Conservation (phyloP, 2,329 filamentous ascomycete genomes). For the Paraconiothyrium sp. region DNA sequence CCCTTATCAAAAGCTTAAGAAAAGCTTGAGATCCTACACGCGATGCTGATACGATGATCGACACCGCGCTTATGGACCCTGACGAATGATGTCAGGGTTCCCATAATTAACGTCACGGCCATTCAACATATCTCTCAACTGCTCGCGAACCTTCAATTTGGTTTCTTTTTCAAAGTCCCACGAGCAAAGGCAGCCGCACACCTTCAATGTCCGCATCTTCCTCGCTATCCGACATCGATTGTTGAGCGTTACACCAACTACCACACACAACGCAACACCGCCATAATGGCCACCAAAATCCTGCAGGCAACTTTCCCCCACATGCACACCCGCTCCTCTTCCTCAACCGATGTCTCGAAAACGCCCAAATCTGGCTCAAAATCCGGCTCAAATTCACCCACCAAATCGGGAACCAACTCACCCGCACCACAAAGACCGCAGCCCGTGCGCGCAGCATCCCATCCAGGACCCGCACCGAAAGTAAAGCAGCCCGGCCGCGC, state of each 20-base stretch:
- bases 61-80: slow-evolving; percentile 5
- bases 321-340: slow-evolving; percentile 2
- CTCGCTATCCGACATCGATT: not conserved
- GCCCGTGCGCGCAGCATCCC: slow-evolving; percentile 3
- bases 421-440: not conserved
- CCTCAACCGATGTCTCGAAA: slow-evolving; percentile 6
- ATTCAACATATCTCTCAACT: not conserved
- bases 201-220: not conserved
- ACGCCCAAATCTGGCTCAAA: not conserved
- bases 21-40: not conserved
- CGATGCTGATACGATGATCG: slow-evolving; percentile 3
- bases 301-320: not conserved
- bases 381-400: not conserved
- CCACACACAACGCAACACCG: not conserved
- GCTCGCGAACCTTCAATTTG: not conserved
- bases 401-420: not conserved
- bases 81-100: slow-evolving; percentile 16
- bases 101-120: slow-evolving; percentile 14
- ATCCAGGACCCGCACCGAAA: slow-evolving; percentile 6
- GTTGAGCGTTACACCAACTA: not conserved
- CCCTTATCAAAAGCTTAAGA: slow-evolving; percentile 4
- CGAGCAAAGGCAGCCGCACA: not conserved
- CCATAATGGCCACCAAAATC: not conserved
- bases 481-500: slow-evolving; percentile 6
- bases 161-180: too few species aligned